Conservation (phyloP, 805 yeast species). For the Kodamaea kaohsiungensis region DNA sequence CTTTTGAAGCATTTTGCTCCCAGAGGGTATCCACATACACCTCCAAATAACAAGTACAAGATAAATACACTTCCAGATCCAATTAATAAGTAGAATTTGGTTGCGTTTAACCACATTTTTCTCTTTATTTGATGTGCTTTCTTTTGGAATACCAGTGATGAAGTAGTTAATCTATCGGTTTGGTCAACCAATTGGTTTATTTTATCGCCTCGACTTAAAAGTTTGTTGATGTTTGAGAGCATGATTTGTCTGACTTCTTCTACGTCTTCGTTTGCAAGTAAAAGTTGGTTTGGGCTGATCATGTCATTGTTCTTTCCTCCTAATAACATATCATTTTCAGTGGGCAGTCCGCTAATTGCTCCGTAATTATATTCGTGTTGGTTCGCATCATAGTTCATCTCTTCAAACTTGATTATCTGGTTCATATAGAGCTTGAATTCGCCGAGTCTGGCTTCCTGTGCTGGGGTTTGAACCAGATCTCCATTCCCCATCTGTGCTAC, state of each 20-base stretch:
- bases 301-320: slow-evolving; percentile 15
- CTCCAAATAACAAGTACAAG: slow-evolving; percentile 48
- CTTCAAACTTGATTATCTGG: slow-evolving; percentile 57
- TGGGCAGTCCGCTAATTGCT: slow-evolving; percentile 16
- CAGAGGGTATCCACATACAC: slow-evolving; percentile 56
- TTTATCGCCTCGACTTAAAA: slow-evolving; percentile 77
- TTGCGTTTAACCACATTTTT: slow-evolving; percentile 68
- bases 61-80: slow-evolving; percentile 20
- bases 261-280: slow-evolving; percentile 53
- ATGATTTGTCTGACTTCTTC: slow-evolving; percentile 65
- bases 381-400: slow-evolving; percentile 43
- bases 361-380: slow-evolving; percentile 36
- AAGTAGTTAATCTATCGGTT: slow-evolving; percentile 69
- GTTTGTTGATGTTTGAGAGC: slow-evolving; percentile 71
- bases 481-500: slow-evolving; percentile 14
- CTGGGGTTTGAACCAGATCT: slow-evolving; percentile 7
- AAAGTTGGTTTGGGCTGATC: slow-evolving; percentile 37
- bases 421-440: slow-evolving; percentile 59
- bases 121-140: slow-evolving; percentile 64
- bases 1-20: slow-evolving; percentile 22
- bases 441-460: slow-evolving; percentile 29
- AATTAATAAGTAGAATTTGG: slow-evolving; percentile 40
- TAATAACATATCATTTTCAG: slow-evolving; percentile 19
- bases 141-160: slow-evolving; percentile 68
- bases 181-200: slow-evolving; percentile 72